Evolutionary conservation across 2,329 filamentous ascomycete species (phyloP).

Genomic region (Stachybotrys chartarum): DNA sequence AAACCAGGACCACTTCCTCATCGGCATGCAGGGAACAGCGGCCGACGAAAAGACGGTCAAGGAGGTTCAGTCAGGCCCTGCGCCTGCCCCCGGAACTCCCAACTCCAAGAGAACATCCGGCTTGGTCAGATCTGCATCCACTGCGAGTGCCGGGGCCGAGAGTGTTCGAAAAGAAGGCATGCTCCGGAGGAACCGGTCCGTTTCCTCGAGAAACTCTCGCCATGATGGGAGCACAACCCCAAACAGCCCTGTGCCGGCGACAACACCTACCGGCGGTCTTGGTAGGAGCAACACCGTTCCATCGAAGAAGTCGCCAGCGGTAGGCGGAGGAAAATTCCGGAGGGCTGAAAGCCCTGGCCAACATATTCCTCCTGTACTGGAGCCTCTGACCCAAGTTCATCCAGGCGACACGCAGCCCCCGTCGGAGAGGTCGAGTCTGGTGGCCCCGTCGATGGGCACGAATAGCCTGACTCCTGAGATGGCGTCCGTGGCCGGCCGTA

Average conservation of each 20-base stretch:
- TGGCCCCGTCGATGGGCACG: constrained; percentile 18
- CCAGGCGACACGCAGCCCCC: constrained; percentile 13
- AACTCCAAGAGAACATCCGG: constrained; percentile 46
- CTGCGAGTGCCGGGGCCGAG: constrained; percentile 80
- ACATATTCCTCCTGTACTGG: constrained; percentile 25
- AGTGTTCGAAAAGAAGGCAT: constrained; percentile 76
- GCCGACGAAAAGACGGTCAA: constrained; percentile 73
- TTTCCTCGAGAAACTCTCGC: constrained; percentile 80
- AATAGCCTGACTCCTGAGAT: constrained; percentile 19
- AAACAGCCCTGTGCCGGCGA: constrained; percentile 48
- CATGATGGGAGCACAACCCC: constrained; percentile 68
- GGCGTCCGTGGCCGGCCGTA: constrained; percentile 29
- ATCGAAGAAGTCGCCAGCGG: constrained; percentile 75
- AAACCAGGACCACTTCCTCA: constrained; percentile 96
- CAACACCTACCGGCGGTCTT: constrained; percentile 49
- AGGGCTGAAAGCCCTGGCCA: constrained; percentile 22
- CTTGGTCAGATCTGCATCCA: constrained; percentile 63
- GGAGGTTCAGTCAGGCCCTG: constrained; percentile 63
- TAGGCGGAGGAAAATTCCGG: constrained; percentile 61
- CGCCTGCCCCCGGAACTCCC: constrained; percentile 36
- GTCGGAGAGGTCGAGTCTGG: constrained; percentile 19
- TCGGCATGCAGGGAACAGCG: constrained; percentile 98
- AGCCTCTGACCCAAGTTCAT: constrained; percentile 29
- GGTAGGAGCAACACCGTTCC: constrained; percentile 83
- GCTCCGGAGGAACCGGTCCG: constrained; percentile 81